A percentile compares a stretch with the other conserved stretches of the same genome.
These are phyloP conservation scores for Tricholoma flavovirens DNA, from an alignment of 768 basidiomycete species.

Conservation along the genomic window DNA sequence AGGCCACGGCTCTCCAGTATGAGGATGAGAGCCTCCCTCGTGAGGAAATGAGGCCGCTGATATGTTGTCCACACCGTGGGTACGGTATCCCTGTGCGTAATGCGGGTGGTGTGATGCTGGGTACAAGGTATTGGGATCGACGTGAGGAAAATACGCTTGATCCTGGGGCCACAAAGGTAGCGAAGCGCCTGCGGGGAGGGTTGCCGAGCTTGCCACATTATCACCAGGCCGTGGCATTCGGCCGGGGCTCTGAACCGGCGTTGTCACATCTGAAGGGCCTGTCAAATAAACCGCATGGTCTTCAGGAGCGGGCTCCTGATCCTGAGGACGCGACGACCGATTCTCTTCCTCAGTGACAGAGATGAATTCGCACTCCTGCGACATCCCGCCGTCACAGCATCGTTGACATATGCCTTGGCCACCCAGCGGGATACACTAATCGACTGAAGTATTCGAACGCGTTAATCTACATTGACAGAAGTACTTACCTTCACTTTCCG, in stretches of 20 bases:
- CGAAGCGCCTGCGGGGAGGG: not conserved
- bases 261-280: not conserved
- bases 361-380: slow-evolving; percentile 35
- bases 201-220: not conserved
- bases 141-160: not conserved
- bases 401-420: slow-evolving; percentile 31
- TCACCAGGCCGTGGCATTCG: not conserved
- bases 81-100: not conserved
- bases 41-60: not conserved
- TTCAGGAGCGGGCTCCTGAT: not conserved
- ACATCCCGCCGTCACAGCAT: slow-evolving; percentile 28
- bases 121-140: not conserved
- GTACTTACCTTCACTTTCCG: slow-evolving; percentile 49
- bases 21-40: not conserved
- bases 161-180: not conserved
- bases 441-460: not conserved
- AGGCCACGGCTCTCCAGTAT: not conserved
- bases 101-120: slow-evolving; percentile 5
- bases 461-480: not conserved
- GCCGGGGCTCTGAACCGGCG: not conserved
- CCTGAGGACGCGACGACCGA: not conserved
- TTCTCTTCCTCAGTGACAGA: slow-evolving; percentile 29
- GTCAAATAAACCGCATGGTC: not conserved
- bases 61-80: not conserved
- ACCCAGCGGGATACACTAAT: slow-evolving; percentile 23